Evolutionary conservation across 2,329 filamentous ascomycete genomes (phyloP), one percentile per base, ranked within the genome.

Genomic region (Cercospora sojina): DNA sequence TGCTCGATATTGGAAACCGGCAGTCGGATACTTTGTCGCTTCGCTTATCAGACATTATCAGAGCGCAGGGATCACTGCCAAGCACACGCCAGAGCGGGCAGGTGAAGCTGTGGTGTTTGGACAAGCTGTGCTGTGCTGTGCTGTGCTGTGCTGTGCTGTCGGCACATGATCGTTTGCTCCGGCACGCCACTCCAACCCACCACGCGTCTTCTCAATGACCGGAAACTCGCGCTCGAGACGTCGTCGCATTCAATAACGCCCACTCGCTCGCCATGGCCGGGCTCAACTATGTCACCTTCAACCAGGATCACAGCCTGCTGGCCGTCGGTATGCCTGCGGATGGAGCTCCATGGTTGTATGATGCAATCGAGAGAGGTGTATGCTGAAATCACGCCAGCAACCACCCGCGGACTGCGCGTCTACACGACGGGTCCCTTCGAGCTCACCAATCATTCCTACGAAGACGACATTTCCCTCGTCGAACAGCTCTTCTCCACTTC

Each of bases 401-500:
- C 95, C 68, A 92, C 92, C 51, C 93, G 91, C 80, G 95, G 95
- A 69, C 97, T 98, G 79, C 91, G 93, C 72, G 94, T 97, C 76
- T 99, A 97, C 81, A 94, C 93, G 72, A 98, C 94, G 71, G 95
- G 98, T 72, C 94, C 95, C 0, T 99, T 98, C 79, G 90, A 90
- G 73, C 95, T 96, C 80, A 93, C 93, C 76, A 97, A 95, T 80
- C 94, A 93, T 78, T 95, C 92, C 76, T 91, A 94, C 77, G 93
- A 98, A 77, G 74, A 77, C 64, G 96, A 98, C 79, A 94, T 99
- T 63, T 91, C 93, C 56, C 93, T 97, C 71, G 90, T 98, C 75
- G 95, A 99, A 83, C 98, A 98, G 93, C 88, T 99, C 71, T 99
- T 99, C 80, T 97, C 94, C 32, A 98, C 95, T 32, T 98, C 95